phyloP scores from a whole-genome alignment of 75 land plant species.

The Cunninghamia lanceolata region DNA sequence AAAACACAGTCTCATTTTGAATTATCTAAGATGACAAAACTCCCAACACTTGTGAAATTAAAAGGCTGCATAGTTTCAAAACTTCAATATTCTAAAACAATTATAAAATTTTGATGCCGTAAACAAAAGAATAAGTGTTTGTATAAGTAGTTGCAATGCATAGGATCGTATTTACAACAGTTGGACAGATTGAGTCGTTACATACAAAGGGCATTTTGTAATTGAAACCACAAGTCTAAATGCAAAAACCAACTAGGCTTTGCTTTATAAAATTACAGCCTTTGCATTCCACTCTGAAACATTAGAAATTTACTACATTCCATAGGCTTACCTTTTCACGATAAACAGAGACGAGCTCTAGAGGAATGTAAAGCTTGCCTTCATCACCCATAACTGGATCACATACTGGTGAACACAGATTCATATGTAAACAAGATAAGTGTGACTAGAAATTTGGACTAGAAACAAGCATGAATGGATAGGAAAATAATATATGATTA shows the following conservation, averaged over 20 bases:
- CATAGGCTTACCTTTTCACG: constrained; percentile 62
- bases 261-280: neutral
- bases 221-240: neutral
- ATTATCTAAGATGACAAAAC: neutral
- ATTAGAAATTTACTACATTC: neutral
- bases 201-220: neutral
- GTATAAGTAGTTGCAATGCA: neutral
- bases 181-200: neutral
- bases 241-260: neutral
- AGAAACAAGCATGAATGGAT: neutral
- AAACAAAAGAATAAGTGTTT: neutral
- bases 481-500: neutral
- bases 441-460: neutral
- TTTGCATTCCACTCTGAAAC: neutral
- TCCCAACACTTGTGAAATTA: neutral
- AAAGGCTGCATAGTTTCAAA: neutral
- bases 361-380: constrained; percentile 90
- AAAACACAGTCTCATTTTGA: neutral
- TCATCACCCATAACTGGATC: constrained; percentile 99
- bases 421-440: neutral
- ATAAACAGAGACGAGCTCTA: constrained; percentile 78
- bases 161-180: neutral
- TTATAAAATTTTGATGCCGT: neutral
- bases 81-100: neutral
- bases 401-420: constrained; percentile 59